Evolutionary conservation across 2,329 filamentous ascomycete genomes (phyloP), one percentile per base, ranked within the genome.

Genomic region (Tolypocladium pustulatum): DNA sequence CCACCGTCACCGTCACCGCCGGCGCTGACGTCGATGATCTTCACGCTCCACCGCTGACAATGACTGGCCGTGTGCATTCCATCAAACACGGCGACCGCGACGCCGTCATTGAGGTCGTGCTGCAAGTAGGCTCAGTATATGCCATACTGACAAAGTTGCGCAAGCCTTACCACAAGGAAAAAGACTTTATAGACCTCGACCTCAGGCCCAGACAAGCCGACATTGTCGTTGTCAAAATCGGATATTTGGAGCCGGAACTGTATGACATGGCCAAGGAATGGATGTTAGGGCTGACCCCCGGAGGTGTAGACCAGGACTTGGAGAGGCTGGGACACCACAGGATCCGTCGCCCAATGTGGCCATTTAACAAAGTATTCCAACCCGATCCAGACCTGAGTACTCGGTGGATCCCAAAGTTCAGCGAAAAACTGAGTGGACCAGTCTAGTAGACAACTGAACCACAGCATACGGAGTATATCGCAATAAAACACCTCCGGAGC

Each of bases 171-270:
- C 80, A 82, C 61, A 73, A 75, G 54, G 78, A 82, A 63, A 71
- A 67, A 13, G 80, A 82, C 64, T 82, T 82, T 61, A 78, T 74
- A 0, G 75, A 77, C 3, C 71, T 82, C 0, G 59, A 75, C 51
- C 73, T 83, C 0, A 54, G 67, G 10, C 79, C 79, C 1, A 73
- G 78, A 2, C 63, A 70, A 5, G 73, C 75, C 0, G 77, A 80
- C 61, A 74, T 82, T 27, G 78, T 82, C 0, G 75, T 82, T 51
- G 78, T 82, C 30, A 82, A 82, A 66, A 82, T 82, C 52, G 80
- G 80, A 20, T 83, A 82, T 59, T 66, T 83, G 1, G 80, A 82
- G 64, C 80, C 80, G 4, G 75, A 82, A 63, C 67, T 82, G 5
- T 81, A 80, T 60, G 74, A 75, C 56, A 82, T 82, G 79, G 75